Conservation (phyloP, 164 flowering plant genomes). For the Magnolia kwangsiensis region DNA sequence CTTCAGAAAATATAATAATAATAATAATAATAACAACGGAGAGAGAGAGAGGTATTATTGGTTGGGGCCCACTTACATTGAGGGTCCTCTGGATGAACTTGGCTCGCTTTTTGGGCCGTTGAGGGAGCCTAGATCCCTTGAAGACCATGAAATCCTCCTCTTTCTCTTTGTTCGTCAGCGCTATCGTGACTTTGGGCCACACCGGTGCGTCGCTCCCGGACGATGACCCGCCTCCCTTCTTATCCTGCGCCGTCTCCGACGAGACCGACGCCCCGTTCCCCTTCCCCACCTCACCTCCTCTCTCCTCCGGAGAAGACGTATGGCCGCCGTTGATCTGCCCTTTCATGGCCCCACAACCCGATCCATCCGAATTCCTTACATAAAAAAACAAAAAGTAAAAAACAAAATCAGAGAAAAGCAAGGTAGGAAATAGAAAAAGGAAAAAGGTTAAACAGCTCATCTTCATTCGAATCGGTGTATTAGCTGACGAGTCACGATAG, state of each 20-base stretch:
- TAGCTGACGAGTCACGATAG: too few species aligned
- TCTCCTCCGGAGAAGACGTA: conserved; percentile 26
- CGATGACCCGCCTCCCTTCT: conserved; percentile 28
- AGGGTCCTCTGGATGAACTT: conserved; percentile 82
- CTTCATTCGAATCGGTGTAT: too few species aligned
- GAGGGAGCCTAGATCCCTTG: conserved; percentile 88
- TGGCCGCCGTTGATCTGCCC: conserved; percentile 49
- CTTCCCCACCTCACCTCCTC: conserved; percentile 10
- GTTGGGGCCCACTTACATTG: conserved; percentile 47
- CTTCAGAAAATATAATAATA: neutral
- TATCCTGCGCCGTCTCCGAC: conserved; percentile 62
- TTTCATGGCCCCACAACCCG: conserved; percentile 40
- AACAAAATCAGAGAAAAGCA: neutral
- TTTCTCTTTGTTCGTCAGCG: conserved; percentile 81
- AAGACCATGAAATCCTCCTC: conserved; percentile 91
- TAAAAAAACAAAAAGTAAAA: neutral
- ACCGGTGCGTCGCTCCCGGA: conserved; percentile 60
- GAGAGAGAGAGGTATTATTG: too few species aligned
- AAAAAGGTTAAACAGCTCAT: neutral
- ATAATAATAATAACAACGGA: neutral
- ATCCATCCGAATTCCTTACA: conserved; percentile 53
- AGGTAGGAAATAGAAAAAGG: neutral
- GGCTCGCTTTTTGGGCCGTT: conserved; percentile 88
- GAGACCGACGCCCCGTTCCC: conserved; percentile 27
- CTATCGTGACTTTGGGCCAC: conserved; percentile 83